Base-by-base conservation (phyloP, 208 protist genomes). In the Trypanosoma scelopori region DNA sequence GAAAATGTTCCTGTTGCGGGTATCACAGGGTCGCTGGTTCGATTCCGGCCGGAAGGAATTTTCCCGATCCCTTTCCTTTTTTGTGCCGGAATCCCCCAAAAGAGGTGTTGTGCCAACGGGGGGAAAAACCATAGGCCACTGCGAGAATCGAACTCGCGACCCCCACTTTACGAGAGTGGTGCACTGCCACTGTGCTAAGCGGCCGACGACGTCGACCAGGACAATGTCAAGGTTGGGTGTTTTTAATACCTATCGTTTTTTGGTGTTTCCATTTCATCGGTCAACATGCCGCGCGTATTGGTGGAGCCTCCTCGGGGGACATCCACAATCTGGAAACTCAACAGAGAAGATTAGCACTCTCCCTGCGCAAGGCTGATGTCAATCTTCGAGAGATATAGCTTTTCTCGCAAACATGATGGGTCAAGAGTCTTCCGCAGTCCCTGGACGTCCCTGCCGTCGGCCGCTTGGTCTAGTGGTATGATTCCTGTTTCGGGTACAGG, bases 141-240 rank as follows among this genome's bases (percentile, higher is more conserved):
- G 85, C 87, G 89, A 95, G 91, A 97, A 97, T 97, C 87, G 91
- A 94, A 97, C 91, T 95, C 89, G 87, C 84, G 93, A 95, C 91
- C 93, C 89, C 87, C 87, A 92, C 87, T 97, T 97, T 97, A 95
- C 92, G 92, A 97, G 89, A 97, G 87, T 91, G 85, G 87, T 94
- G 90, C 90, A 94, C 89, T 97, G 86, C 92, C 90, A 97, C 91
- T 97, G 91, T 94, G 91, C 91, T 97, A 97, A 97, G 90, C 90
- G 79, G 89, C 89, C 89, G 78, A 37, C 32, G 32, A 37, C 9
- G n/a, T n/a, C n/a, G n/a, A n/a, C n/a, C n/a, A n/a, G n/a, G n/a
- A n/a, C n/a, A n/a, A 37, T 11, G 32, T 37, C 9, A 37, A 3
- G 32, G 4, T 30, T 16, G 3, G 12, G 27, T 48, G 7, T 48